A percentile compares a stretch with the other conserved stretches of the same genome.
Evolutionary conservation across 148 eudicot genomes (phyloP).

Genomic region (Limonium bicolor): DNA sequence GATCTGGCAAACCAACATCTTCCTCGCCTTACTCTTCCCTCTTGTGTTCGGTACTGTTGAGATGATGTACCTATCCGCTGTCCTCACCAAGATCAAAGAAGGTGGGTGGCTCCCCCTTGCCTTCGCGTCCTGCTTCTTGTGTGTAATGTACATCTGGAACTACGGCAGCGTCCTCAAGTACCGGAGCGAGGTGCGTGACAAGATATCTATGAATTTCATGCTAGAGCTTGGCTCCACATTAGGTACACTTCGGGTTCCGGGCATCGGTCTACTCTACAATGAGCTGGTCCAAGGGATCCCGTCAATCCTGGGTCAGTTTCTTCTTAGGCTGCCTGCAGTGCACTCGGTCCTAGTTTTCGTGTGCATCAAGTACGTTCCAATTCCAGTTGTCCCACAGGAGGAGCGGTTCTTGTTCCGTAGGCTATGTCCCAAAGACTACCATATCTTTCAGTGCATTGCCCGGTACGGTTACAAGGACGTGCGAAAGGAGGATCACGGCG

Average conservation of each 20-base stretch:
- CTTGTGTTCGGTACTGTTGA: conserved; percentile 70
- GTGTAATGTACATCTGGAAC: conserved; percentile 92
- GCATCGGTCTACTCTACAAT: conserved; percentile 72
- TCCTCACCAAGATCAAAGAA: conserved; percentile 61
- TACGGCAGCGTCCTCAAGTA: conserved; percentile 88
- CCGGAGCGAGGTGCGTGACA: conserved; percentile 62
- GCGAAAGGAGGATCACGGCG: conserved; percentile 69
- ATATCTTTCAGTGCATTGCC: conserved; percentile 80
- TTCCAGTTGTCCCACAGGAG: conserved; percentile 78
- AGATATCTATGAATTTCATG: conserved; percentile 70
- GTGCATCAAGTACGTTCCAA: conserved; percentile 75
- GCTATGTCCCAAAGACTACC: conserved; percentile 79
- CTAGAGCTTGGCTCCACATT: conserved; percentile 66
- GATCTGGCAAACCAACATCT: conserved; percentile 83
- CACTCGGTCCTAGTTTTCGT: conserved; percentile 78
- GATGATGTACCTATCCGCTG: conserved; percentile 66
- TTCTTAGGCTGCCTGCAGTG: conserved; percentile 71
- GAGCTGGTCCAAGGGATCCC: conserved; percentile 93
- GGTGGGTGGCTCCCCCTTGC: conserved; percentile 97
- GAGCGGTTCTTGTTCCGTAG: conserved; percentile 83
- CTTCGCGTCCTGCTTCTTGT: conserved; percentile 60
- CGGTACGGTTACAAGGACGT: conserved; percentile 91
- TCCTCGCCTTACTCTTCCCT: conserved; percentile 59
- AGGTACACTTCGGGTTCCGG: conserved; percentile 74
- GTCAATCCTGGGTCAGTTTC: conserved; percentile 67